Evolutionary conservation across 2,329 filamentous ascomycete genomes (phyloP), one percentile per base, ranked within the genome.

Genomic region (Ophioceras dolichostomum): DNA sequence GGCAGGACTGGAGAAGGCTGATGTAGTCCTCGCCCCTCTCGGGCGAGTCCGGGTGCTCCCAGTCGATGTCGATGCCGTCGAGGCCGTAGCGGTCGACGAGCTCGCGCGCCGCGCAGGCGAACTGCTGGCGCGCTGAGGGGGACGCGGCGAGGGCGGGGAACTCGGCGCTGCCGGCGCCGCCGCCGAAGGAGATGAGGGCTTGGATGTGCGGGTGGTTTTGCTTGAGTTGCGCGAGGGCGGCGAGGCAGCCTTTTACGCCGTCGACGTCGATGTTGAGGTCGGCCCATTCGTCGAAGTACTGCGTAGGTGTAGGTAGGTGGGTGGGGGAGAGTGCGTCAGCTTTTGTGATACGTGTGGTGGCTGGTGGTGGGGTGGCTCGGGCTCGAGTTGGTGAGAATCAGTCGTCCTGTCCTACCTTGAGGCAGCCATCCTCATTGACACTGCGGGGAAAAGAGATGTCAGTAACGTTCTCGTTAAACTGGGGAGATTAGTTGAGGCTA

Each of bases 41-140:
- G 0, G 59, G 45, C 41, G 69, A 61, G 5, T 65, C 57, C 2
- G 77, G 76, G 40, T 81, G 73, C 47, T 83, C 78, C 78, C 78
- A 82, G 52, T 82, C 77, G 46, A 82, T 68, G 44, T 83, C 78
- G 21, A 81, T 67, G 2, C 78, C 78, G 47, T 82, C 75, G 10
- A 83, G 60, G 2, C 60, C 59, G 49, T 73, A 72, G 35, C 62
- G 54, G 41, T 77, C 67, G 18, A 77, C 70, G 41, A 81, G 62
- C 10, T 57, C 57, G 36, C 64, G 59, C 17, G 70, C 66, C 4
- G 66, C 65, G n/a, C 55, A 55, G 4, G 70, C 73, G 51, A 82
- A 79, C 2, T 56, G 67, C 31, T 66, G 59, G 28, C 74, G 60
- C 3, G 64, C 54, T 4, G 52, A 46, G 10, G 60, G 55, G 45